Evolutionary conservation across 257 asterid genomes (phyloP), one percentile per base, ranked within the genome.

Genomic region (Coffea eugenioides): DNA sequence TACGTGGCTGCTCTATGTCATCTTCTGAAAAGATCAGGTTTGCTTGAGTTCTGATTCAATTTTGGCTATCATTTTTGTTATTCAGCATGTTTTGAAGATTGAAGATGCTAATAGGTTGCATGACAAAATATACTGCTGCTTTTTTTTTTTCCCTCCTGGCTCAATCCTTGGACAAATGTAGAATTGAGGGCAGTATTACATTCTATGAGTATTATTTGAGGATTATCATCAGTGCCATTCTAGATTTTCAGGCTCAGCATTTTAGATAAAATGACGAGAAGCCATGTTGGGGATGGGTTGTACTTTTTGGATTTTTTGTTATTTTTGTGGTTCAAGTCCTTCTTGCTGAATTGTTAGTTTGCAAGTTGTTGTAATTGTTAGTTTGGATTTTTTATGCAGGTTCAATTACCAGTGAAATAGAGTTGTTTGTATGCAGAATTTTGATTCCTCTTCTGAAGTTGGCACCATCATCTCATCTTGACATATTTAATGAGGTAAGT

Each of bases 1-100:
- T 95, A 87, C 83, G 89, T 91, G 71, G 88, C 91, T 79, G 96
- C 97, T 54, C 84, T 92, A 46, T 85, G 90, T 81, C 90, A 91
- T 86, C 86, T 91, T 57, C 83, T 93, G 64, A 89, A 88, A 88
- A 90, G 85, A 87, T 84, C 87, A 27, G 97, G 98, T 93, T 80
- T 80, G 91, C 74, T 78, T 6, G 16, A 54, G 23, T 43, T 20
- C 75, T 45, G 78, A 75, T 54, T 59, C 36, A 70, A 31, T 59
- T 59, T 69, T 59, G 36, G 56, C 74, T 45, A 18, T 39, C 25
- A 14, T 4, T 34, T 34, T 39, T 27, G 27, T 31, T 10, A 2
- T 18, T 70, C 34, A 45, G 61, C 70, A 7, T 66, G 66, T 36
- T 39, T 39, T 59, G 46, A 51, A 7, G 43, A 15, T 54, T 54